These are phyloP conservation scores for Pythium rishiriense DNA, from an alignment of 352 stramenopile genomes.

Conservation along the genomic window DNA sequence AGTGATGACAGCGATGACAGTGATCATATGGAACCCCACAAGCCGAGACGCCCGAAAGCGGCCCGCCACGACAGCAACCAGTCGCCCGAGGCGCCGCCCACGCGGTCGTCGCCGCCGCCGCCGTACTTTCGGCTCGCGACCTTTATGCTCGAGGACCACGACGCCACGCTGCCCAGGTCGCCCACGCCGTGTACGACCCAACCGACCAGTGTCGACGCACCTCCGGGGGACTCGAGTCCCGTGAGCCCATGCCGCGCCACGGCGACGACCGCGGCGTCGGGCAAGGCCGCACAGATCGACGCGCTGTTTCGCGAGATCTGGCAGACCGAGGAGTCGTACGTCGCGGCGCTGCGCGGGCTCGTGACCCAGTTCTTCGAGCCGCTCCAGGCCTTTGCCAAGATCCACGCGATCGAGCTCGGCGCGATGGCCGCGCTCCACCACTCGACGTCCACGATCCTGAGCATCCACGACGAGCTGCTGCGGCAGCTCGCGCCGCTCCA, in stretches of 20 bases:
- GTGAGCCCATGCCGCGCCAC: constrained; percentile 8
- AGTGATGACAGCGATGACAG: background rate
- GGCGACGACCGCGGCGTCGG: background rate
- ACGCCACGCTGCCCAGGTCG: background rate
- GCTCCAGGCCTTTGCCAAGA: constrained; percentile 30
- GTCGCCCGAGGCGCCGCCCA: background rate
- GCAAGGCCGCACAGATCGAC: constrained; percentile 25
- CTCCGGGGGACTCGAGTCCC: too few relatives aligned
- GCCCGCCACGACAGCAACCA: constrained; percentile 13
- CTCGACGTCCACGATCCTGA: constrained; percentile 35
- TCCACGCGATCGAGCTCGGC: constrained; percentile 28
- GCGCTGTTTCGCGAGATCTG: constrained; percentile 36
- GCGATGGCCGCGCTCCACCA: constrained; percentile 34
- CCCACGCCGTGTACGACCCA: background rate
- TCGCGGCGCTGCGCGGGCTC: constrained; percentile 28
- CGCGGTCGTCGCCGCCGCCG: background rate
- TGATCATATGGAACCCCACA: background rate
- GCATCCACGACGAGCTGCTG: constrained; percentile 39
- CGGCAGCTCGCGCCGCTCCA: constrained; percentile 24
- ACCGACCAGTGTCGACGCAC: background rate
- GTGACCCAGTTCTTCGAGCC: constrained; percentile 37
- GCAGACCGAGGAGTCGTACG: constrained; percentile 35
- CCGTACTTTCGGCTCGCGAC: constrained; percentile 28
- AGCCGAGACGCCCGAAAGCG: background rate
- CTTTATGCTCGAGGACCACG: constrained; percentile 26